Base-by-base conservation (phyloP, 1,139 yeast species). In the Candida sojae region DNA sequence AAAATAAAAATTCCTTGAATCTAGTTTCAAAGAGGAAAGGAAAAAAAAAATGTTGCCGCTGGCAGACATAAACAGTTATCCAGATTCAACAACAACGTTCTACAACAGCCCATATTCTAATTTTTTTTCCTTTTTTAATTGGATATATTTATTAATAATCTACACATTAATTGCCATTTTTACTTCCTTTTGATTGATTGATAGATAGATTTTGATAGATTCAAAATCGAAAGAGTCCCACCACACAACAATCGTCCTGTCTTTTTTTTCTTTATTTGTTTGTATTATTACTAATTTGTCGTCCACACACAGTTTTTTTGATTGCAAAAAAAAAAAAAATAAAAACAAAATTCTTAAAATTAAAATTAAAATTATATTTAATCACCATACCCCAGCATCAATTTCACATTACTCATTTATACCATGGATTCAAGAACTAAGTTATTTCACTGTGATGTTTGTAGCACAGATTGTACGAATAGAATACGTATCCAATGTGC, bases 401-500 rank as follows among this genome's bases (percentile, higher is more conserved):
- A 17, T 17, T 17, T 17, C 21, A 17, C 21, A 17, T 17, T 6
- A 43, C n/a, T 6, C 12, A 23, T 7, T 6, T 8, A 35, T 13
- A 47, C 6, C n/a, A 65, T 66, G 68, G 69, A 66, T 42, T 50
- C 55, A 38, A 71, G 70, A 50, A 71, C 70, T 60, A 62, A 70
- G 50, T 80, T 86, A 60, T 91, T 84, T 67, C 97, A 92, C 65
- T 93, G 99, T 70, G 99, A 93, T 68, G 90, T 89, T 17, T 93
- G 99, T 63, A 86, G 97, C 26, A 79, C 96, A 4, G 99, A 93
- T 64, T 89, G 97, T 64, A 92, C 98, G 5, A 86, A 92, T 61
- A 73, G 97, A 57, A 95, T 93, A 48, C 79, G 98, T 53, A 84
- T 93, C 45, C 79, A 88, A 50, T 93, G 99, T 71, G 98, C 97